phyloP scores from a whole-genome alignment of 129 eudicot species.

The Silybum marianum region DNA sequence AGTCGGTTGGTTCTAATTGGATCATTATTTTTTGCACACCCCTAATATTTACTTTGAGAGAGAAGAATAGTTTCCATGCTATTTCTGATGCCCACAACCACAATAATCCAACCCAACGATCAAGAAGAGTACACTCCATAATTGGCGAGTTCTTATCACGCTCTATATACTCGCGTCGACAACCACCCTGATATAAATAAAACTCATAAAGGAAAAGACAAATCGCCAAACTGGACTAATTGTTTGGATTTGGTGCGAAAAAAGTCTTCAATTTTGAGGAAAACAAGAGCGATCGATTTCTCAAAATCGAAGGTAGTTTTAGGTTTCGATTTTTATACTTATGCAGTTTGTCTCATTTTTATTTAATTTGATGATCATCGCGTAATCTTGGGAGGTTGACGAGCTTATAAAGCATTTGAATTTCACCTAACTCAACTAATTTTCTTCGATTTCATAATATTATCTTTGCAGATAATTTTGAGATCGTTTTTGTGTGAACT shows the following conservation, averaged over 20 bases:
- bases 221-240: neutral
- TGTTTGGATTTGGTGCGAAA: neutral
- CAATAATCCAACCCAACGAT: neutral
- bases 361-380: neutral
- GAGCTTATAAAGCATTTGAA: neutral
- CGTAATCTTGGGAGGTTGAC: neutral
- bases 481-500: neutral
- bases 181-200: neutral
- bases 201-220: neutral
- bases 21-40: too few relatives aligned
- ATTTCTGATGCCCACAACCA: too few relatives aligned
- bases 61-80: too few relatives aligned
- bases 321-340: neutral
- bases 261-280: neutral
- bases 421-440: constrained; percentile 6
- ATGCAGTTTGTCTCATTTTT: neutral
- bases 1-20: too few relatives aligned
- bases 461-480: constrained; percentile 3
- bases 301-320: neutral
- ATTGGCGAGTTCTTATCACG: neutral
- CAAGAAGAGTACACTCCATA: neutral
- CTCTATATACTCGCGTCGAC: neutral
- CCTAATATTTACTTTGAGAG: too few relatives aligned
- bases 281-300: constrained; percentile 5
- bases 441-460: neutral